phyloP scores from a whole-genome alignment of 1,284 basidiomycete species.

The Cutaneotrichosporon sp. region DNA sequence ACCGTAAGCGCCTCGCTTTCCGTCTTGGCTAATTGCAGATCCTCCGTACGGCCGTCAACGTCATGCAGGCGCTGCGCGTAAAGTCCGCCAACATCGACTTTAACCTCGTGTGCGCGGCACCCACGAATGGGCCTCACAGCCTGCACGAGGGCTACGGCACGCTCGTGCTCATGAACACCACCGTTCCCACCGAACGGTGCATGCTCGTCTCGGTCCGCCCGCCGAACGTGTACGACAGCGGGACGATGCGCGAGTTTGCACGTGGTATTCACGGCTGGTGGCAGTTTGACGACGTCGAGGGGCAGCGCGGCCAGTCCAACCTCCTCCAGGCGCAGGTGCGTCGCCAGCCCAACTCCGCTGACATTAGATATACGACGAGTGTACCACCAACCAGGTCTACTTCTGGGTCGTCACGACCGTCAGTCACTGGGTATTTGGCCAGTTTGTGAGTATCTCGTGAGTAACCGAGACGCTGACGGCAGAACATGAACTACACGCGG shows the following conservation, averaged over 20 bases:
- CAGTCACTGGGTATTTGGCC: conserved; percentile 45
- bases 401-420: conserved; percentile 43
- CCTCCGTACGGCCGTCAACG: conserved; percentile 28
- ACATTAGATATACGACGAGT: conserved; percentile 40
- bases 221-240: conserved; percentile 16
- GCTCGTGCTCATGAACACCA: conserved; percentile 35
- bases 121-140: conserved; percentile 6
- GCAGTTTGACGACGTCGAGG: background rate
- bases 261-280: background rate
- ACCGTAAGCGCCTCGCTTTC: no score
- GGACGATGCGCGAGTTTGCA: conserved; percentile 35
- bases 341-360: background rate
- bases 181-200: conserved; percentile 26
- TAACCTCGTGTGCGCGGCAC: background rate
- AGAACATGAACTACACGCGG: conserved; percentile 35
- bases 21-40: background rate
- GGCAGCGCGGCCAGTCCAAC: conserved; percentile 19
- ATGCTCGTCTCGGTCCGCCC: conserved; percentile 38
- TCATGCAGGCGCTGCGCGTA: conserved; percentile 38
- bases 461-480: background rate
- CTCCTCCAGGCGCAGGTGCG: conserved; percentile 41
- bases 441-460: conserved; percentile 34
- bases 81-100: conserved; percentile 34
- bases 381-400: conserved; percentile 37
- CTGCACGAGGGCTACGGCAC: conserved; percentile 41